These are phyloP conservation scores for Aspergillus terreus DNA, from an alignment of 2,329 filamentous ascomycete species.

Conservation along the genomic window DNA sequence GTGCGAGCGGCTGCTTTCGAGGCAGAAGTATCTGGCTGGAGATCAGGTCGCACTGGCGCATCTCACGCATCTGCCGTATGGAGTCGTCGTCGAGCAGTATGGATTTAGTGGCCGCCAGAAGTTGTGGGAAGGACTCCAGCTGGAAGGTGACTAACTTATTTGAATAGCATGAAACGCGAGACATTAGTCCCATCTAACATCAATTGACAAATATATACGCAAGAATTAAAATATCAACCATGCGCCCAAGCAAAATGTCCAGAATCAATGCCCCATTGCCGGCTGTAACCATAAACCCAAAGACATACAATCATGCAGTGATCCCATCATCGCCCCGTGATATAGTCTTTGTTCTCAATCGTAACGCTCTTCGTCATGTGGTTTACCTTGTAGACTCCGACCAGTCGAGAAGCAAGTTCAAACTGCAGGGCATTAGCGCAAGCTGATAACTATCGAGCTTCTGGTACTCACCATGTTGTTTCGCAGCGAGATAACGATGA, in stretches of 20 bases:
- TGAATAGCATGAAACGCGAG: background rate
- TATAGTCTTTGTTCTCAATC: constrained; percentile 80
- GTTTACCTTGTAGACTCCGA: constrained; percentile 99
- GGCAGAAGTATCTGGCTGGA: constrained; percentile 18
- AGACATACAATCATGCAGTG: constrained; percentile 1
- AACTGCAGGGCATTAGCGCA: constrained; percentile 51
- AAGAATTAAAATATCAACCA: background rate
- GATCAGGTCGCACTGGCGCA: constrained; percentile 15
- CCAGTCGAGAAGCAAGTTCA: constrained; percentile 88
- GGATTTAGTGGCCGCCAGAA: constrained; percentile 6
- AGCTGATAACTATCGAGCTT: background rate
- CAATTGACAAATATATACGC: background rate
- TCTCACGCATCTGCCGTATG: constrained; percentile 13
- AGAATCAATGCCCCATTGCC: background rate
- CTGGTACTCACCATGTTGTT: constrained; percentile 75
- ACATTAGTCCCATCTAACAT: background rate
- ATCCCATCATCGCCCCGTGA: constrained; percentile 37
- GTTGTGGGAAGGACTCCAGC: constrained; percentile 13
- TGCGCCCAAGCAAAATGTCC: background rate
- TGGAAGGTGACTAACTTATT: constrained; percentile 3
- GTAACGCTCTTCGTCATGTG: constrained; percentile 96
- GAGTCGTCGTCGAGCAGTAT: constrained; percentile 8
- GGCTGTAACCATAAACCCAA: background rate
- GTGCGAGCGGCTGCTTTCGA: constrained; percentile 18
- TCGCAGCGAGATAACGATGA: constrained; percentile 93